Base-by-base conservation (phyloP, 805 yeast species). In the Trichomonascus vanleenenianus region DNA sequence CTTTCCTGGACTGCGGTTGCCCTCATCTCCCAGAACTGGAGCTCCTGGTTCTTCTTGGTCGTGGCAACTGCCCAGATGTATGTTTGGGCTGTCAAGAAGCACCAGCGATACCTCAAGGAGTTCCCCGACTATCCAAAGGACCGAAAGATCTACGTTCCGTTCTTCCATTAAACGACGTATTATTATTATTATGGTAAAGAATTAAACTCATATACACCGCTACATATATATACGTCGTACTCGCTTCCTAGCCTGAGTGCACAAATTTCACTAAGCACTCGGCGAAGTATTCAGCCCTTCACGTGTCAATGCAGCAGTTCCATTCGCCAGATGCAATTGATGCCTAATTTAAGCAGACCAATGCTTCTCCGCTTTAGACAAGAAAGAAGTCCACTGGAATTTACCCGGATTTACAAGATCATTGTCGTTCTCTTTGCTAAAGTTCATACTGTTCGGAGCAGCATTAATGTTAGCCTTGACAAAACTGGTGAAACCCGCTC, bases 41-140 rank as follows among this genome's bases (percentile, higher is more conserved):
- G 88, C 31, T 75, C 91, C 30, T 73, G 80, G 60, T 57, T 85
- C 18, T 93, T 93, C 68, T 68, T 80, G 42, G 55, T 71, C 15
- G 85, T 86, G 41, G 82, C 93, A 41, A 70, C 84, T 11, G 74
- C 64, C 35, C 96, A 93, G 62, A 91, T 93, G 97, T 81, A 76
- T 68, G 55, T 78, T 44, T 91, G 97, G 97, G 97, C 97, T 18
- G 73, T 77, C 48, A 81, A 86, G 71, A 89, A 87, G 64, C 94
- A 91, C 66, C 71, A 69, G 56, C 70, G 79, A 45, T 83, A 81
- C 62, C 68, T 70, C 59, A 74, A 73, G 57, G 81, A 79, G 46
- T 84, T 84, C 67, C 87, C 88, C 20, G 79, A 78, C 55, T 93
- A 91, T 63, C 91, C 91, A 58, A 78, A 79, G 57, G 72, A 76